Evolutionary conservation across 2,329 filamentous ascomycete species (phyloP).

Genomic region (Cytospora leucostoma): DNA sequence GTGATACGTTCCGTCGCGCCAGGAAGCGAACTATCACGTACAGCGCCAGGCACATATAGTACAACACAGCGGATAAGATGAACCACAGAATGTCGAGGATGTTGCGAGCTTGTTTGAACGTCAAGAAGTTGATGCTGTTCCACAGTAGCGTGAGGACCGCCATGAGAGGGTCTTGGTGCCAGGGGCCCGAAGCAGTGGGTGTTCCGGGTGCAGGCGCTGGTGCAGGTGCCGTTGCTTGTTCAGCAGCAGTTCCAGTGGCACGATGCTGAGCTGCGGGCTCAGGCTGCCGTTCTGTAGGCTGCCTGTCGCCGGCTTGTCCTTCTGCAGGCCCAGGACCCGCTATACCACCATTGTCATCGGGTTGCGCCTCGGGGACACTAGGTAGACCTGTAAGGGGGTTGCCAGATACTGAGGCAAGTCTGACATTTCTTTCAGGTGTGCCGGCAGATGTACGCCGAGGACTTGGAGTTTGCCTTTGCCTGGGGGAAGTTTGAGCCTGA

Average conservation of each 20-base stretch:
- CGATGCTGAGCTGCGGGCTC: not conserved
- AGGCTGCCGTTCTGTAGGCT: not conserved
- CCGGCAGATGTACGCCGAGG: not conserved
- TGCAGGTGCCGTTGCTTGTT: not conserved
- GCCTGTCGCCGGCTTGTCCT: not conserved
- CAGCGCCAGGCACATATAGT: too few relatives aligned
- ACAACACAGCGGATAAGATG: not conserved
- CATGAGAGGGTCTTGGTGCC: not conserved
- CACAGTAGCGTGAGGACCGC: conserved; percentile 1
- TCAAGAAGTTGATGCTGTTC: not conserved
- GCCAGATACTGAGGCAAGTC: not conserved
- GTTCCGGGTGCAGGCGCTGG: not conserved
- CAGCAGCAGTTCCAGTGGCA: not conserved
- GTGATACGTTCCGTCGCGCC: not conserved
- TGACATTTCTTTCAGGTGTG: not conserved
- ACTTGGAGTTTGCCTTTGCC: not conserved
- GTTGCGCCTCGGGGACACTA: not conserved
- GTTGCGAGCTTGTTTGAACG: not conserved
- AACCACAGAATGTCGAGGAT: not conserved
- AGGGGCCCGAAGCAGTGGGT: not conserved
- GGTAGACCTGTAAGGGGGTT: not conserved
- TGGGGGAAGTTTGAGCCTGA: not conserved
- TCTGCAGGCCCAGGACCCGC: not conserved
- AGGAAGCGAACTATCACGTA: not conserved
- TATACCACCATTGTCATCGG: not conserved